These are phyloP conservation scores for Chalciporus piperatus DNA, from an alignment of 768 basidiomycete species.

Conservation along the genomic window DNA sequence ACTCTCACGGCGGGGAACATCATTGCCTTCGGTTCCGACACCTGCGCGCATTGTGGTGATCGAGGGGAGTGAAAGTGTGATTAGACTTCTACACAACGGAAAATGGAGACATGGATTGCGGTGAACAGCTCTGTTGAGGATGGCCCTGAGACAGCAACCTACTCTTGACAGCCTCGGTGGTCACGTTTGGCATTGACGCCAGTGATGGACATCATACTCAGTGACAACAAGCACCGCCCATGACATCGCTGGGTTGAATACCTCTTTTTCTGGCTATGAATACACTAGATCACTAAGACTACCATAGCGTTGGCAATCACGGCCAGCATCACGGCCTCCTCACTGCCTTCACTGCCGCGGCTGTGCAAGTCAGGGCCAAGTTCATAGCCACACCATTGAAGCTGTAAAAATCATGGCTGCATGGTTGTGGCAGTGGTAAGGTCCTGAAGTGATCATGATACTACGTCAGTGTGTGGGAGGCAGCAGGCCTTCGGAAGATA, in stretches of 20 bases:
- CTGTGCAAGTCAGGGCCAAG: background rate
- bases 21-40: background rate
- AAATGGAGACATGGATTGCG: constrained; percentile 4
- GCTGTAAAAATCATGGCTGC: background rate
- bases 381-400: too few relatives aligned
- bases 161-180: too few relatives aligned
- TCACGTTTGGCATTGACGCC: too few relatives aligned
- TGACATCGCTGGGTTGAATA: too few relatives aligned
- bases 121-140: background rate
- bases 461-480: background rate
- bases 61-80: background rate
- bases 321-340: constrained; percentile 22
- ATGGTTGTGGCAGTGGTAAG: background rate
- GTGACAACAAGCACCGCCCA: too few relatives aligned
- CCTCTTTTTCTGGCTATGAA: too few relatives aligned
- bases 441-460: background rate
- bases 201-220: too few relatives aligned
- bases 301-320: constrained; percentile 12
- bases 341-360: background rate
- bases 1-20: background rate
- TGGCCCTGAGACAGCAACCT: too few relatives aligned
- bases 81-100: constrained; percentile 13
- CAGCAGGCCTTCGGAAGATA: background rate
- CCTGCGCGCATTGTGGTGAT: constrained; percentile 11
- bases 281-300: background rate